Evolutionary conservation across 2,329 filamentous ascomycete genomes (phyloP).

Genomic region (Tolypocladium endophyticum): DNA sequence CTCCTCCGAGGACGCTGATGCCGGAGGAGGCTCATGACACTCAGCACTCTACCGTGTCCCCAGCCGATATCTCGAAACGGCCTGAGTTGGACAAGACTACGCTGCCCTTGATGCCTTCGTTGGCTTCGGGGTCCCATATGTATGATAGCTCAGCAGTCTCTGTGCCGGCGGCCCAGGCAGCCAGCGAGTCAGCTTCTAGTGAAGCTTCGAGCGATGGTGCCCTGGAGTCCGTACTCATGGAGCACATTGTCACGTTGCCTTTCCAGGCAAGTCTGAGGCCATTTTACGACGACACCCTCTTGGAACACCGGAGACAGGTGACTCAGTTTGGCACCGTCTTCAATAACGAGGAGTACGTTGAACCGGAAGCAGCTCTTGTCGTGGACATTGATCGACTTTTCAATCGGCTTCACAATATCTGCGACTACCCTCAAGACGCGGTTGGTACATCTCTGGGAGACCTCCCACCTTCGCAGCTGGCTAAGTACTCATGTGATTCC

Average conservation of each 20-base stretch:
- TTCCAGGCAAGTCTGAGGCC: slow-evolving; percentile 42
- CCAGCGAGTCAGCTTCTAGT: slow-evolving; percentile 11
- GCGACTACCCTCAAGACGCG: slow-evolving; percentile 45
- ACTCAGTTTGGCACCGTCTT: slow-evolving; percentile 34
- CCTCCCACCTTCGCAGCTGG: slow-evolving; percentile 29
- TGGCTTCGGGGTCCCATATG: slow-evolving; percentile 8
- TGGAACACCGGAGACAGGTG: slow-evolving; percentile 31
- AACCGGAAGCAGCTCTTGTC: slow-evolving; percentile 28
- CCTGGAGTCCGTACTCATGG: slow-evolving; percentile 9
- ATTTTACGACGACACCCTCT: slow-evolving; percentile 39
- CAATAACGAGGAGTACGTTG: slow-evolving; percentile 22
- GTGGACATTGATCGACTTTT: slow-evolving; percentile 41
- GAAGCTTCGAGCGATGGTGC: slow-evolving; percentile 8
- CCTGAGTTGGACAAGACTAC: slow-evolving; percentile 11
- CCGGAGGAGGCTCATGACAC: slow-evolving; percentile 9
- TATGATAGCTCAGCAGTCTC: slow-evolving; percentile 13
- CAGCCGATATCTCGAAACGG: slow-evolving; percentile 24
- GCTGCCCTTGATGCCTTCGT: slow-evolving; percentile 10
- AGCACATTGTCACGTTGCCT: slow-evolving; percentile 46
- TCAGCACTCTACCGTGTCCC: slow-evolving; percentile 23
- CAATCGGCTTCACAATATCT: slow-evolving; percentile 38
- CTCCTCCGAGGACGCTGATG: slow-evolving; percentile 10
- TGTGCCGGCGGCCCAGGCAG: slow-evolving; percentile 15
- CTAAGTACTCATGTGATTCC: slow-evolving; percentile 43
- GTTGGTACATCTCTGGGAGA: slow-evolving; percentile 29